A percentile compares a stretch with the other conserved stretches of the same genome.
phyloP scores from a whole-genome alignment of 768 basidiomycete species.

The Trametes cinnabarina region DNA sequence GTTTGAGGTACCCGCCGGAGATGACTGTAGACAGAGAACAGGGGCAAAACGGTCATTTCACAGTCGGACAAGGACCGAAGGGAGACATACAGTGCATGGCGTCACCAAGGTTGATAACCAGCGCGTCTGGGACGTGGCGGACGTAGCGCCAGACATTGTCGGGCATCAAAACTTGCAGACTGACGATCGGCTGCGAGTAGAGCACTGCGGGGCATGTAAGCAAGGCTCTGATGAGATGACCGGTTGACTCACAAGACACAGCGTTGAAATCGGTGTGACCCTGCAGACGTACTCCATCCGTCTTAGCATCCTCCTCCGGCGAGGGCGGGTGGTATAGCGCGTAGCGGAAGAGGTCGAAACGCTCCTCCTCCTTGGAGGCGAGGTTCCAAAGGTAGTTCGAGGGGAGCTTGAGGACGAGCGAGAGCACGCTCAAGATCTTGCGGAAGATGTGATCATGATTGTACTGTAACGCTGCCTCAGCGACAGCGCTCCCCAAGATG shows the following conservation, averaged over 20 bases:
- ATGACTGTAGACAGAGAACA: background rate
- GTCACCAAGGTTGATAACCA: slow-evolving; percentile 15
- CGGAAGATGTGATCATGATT: slow-evolving; percentile 14
- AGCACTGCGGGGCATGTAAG: no score
- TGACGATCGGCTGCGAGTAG: slow-evolving; percentile 15
- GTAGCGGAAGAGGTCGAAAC: slow-evolving; percentile 13
- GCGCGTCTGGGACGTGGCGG: slow-evolving; percentile 12
- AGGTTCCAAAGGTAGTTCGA: slow-evolving; percentile 7
- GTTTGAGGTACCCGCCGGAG: slow-evolving; percentile 11
- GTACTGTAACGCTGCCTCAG: background rate
- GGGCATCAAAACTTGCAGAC: slow-evolving; percentile 11
- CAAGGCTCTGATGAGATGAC: no score
- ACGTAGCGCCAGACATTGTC: slow-evolving; percentile 12
- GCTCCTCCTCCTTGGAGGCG: slow-evolving; percentile 9
- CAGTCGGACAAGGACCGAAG: no score
- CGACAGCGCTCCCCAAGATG: background rate
- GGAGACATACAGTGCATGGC: slow-evolving; percentile 9
- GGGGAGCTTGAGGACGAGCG: slow-evolving; percentile 11
- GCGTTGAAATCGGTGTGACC: slow-evolving; percentile 14
- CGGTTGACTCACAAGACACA: background rate
- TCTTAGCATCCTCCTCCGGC: slow-evolving; percentile 7
- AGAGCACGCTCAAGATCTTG: slow-evolving; percentile 9
- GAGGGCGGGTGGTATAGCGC: slow-evolving; percentile 9
- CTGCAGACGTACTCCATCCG: slow-evolving; percentile 10
- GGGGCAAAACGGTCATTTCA: no score